Conservation (phyloP, 2,329 filamentous ascomycete genomes). For the Amesomyces nigricolor region DNA sequence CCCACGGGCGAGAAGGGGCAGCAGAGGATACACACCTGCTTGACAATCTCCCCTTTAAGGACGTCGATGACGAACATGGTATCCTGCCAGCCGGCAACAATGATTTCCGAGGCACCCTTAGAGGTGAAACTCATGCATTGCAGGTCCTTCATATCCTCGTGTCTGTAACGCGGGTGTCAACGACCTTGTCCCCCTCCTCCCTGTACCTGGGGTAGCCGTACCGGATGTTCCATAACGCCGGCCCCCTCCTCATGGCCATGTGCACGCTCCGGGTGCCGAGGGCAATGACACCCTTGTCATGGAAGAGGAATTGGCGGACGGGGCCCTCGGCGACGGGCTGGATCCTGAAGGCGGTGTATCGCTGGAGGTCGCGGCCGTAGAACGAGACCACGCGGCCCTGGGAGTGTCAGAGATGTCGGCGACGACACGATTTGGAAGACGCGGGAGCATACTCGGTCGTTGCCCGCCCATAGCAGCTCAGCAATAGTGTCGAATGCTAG, state of each 20-base stretch:
- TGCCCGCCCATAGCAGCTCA: conserved; percentile 89
- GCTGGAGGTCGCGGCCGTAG: conserved; percentile 75
- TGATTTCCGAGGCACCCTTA: conserved; percentile 72
- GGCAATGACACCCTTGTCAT: conserved; percentile 84
- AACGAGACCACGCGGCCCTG: conserved; percentile 88
- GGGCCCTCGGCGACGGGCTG: conserved; percentile 68
- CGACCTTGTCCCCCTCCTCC: not conserved
- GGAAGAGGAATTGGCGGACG: conserved; percentile 84
- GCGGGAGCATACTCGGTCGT: conserved; percentile 66
- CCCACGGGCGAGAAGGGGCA: conserved; percentile 1
- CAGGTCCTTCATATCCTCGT: conserved; percentile 75
- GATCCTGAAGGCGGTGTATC: conserved; percentile 84
- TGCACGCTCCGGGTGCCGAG: conserved; percentile 79
- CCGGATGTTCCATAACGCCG: conserved; percentile 83
- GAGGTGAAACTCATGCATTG: conserved; percentile 94
- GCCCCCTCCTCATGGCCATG: conserved; percentile 75
- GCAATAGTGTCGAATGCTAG: conserved; percentile 85
- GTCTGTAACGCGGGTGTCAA: conserved; percentile 38
- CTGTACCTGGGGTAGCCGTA: conserved; percentile 38
- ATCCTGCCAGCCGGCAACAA: conserved; percentile 82
- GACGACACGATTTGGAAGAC: too few relatives aligned
- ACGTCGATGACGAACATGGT: conserved; percentile 74
- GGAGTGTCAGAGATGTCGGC: not conserved
- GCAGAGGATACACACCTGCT: conserved; percentile 18
- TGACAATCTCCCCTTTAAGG: conserved; percentile 59